Percentiles rank a stretch among this genome's conserved stretches.
phyloP scores from a whole-genome alignment of 75 land plant species.

The Cupressus sempervirens region DNA sequence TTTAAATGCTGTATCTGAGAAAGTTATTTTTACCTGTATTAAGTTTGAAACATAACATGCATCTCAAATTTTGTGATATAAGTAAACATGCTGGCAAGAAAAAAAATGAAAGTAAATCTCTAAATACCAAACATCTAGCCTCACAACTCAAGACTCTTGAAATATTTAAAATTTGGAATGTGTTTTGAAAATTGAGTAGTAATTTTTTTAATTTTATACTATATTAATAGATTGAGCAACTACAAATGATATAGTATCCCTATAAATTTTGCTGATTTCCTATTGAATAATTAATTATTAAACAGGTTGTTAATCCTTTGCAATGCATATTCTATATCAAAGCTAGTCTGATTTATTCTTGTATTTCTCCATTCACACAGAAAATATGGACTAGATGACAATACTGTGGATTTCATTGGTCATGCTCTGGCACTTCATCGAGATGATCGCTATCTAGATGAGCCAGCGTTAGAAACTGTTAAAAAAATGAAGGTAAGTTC shows the following conservation, averaged over 20 bases:
- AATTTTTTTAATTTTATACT: neutral
- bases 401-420: constrained; percentile 91
- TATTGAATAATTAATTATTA: neutral
- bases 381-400: constrained; percentile 85
- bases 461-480: constrained; percentile 77
- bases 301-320: neutral
- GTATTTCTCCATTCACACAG: constrained; percentile 20
- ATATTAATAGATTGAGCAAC: neutral
- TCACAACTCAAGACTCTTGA: neutral
- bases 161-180: neutral
- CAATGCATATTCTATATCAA: neutral
- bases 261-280: neutral
- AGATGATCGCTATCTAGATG: constrained; percentile 71
- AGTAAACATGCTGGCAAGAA: neutral
- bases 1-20: neutral
- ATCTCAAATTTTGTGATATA: neutral
- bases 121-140: neutral
- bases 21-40: neutral
- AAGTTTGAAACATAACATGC: neutral
- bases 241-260: neutral
- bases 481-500: constrained; percentile 78
- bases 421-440: constrained; percentile 92
- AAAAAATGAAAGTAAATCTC: neutral
- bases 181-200: neutral
- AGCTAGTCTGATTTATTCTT: neutral